phyloP scores from a whole-genome alignment of 179 eudicot species.

The Beta corolliflora region DNA sequence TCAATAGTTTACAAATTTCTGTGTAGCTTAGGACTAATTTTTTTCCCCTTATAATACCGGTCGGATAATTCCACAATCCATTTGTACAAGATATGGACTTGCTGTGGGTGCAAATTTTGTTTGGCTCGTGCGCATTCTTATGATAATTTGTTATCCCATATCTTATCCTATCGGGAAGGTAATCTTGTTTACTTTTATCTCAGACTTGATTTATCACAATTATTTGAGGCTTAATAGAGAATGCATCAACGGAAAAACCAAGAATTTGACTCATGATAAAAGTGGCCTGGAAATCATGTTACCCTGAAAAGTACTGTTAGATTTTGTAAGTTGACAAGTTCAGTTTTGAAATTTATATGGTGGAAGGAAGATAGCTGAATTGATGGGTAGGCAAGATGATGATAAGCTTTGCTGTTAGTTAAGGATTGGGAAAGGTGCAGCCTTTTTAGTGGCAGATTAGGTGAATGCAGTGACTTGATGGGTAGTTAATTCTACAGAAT shows the following conservation, averaged over 20 bases:
- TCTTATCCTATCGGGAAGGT: conserved; percentile 70
- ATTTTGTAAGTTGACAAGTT: not conserved
- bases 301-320: not conserved
- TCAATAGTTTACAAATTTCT: not conserved
- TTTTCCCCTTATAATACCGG: not conserved
- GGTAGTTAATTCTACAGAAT: too few species aligned
- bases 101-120: conserved; percentile 62
- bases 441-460: not conserved
- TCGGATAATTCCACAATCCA: conserved; percentile 71
- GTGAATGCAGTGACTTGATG: not conserved
- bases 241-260: not conserved
- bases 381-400: not conserved
- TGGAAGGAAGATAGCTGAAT: not conserved
- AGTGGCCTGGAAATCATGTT: not conserved
- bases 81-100: conserved; percentile 67
- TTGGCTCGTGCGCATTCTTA: conserved; percentile 54
- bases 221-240: not conserved
- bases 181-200: not conserved
- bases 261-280: not conserved
- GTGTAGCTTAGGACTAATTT: not conserved
- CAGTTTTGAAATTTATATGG: not conserved
- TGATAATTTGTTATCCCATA: conserved; percentile 57
- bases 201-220: not conserved
- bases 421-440: not conserved
- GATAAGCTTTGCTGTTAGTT: not conserved